Evolutionary conservation across 495 filamentous ascomycete species (phyloP), one percentile per base, ranked within the genome.

Genomic region (Lindgomyces ingoldianus): DNA sequence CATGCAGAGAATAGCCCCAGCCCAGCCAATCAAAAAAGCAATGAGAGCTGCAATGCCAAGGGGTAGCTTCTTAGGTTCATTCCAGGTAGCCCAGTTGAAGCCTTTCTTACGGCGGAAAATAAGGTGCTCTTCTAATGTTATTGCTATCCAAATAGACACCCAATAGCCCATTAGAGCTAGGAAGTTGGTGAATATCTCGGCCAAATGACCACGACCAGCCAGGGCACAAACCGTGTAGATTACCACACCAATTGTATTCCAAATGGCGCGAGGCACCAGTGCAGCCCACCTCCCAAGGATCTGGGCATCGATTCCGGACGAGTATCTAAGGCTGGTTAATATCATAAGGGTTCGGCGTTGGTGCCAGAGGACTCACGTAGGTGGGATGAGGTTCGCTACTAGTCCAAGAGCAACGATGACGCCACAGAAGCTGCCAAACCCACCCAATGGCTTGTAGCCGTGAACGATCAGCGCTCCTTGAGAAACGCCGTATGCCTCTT

Each of bases 381-480:
- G 87, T 0, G 85, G 78, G 33, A 91, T 81, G 33, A 83, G 82
- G 71, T 93, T 93, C 29, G 87, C 83, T 49, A 91, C 85, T 10
- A 91, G 77, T 1, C 89, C 87, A 1, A 93, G 76, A 0, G 87
- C 86, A 8, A 88, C 77, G n/a, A 93, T 72, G 0, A 91, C 87
- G 19, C 83, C 81, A 72, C 86, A 88, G 78, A 91, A 88, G 65
- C 86, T 86, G 44, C 89, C 89, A 64, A 93, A 93, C 0, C 75
- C 76, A 41, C 83, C 82, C 0, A 91, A 78, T 0, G 84, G 81
- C 1, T 74, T 76, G 70, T 82, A 89, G 19, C 81, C 88, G 68
- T 85, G 82, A 8, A 89, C 85, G 14, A 91, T 83, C 0, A 93
- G 80, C 3, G 85, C 84, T 3, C 88, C 89, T 1, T 85, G 81